Base-by-base conservation (phyloP, 2,329 filamentous ascomycete genomes). In the Paracamarosporium sp. region DNA sequence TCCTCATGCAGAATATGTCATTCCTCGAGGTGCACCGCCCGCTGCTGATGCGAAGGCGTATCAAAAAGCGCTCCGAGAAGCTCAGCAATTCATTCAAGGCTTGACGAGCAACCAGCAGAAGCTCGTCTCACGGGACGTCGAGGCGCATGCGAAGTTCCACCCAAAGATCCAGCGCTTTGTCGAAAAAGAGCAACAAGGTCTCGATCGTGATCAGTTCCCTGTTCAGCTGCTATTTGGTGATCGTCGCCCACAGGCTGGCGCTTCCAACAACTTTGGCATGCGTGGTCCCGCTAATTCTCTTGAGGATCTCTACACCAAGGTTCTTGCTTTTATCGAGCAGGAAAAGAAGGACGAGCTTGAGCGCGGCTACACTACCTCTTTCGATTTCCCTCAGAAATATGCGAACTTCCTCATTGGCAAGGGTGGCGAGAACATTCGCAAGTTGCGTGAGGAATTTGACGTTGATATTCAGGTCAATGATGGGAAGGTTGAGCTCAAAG, bases 361-460 rank as follows among this genome's bases (percentile, higher is more conserved):
- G 79, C 91, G 94, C 58, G 93, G 92, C 43, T 96, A 93, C 79
- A 93, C 88, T 2, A 81, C 91, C 57, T 87, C 86, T 25, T 98
- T 98, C 66, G 92, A 97, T 62, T 99, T 97, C 81, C 94, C 94
- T 7, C 91, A 97, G 74, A 96, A 97, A 79, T 96, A 88, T 72
- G 93, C 93, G 62, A 97, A 97, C 76, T 90, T 96, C 74, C 85
- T 90, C 24, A 89, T 90, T 60, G 88, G 88, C 57, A 85, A 85
- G 70, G 83, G 83, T 36, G 88, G 88, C 50, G 86, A 88, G 68
- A 90, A 89, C 74, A 89, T 90, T 75, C 88, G 87, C 72, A 87
- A 87, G 67, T 79, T 89, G 44, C 85, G 87, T 30, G 88, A 90
- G 40, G 88, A 90, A 69, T 88, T 88, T 57, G 88, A 90, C 70